These are phyloP conservation scores for Mycena vitilis DNA, from an alignment of 768 basidiomycete species.

Conservation along the genomic window DNA sequence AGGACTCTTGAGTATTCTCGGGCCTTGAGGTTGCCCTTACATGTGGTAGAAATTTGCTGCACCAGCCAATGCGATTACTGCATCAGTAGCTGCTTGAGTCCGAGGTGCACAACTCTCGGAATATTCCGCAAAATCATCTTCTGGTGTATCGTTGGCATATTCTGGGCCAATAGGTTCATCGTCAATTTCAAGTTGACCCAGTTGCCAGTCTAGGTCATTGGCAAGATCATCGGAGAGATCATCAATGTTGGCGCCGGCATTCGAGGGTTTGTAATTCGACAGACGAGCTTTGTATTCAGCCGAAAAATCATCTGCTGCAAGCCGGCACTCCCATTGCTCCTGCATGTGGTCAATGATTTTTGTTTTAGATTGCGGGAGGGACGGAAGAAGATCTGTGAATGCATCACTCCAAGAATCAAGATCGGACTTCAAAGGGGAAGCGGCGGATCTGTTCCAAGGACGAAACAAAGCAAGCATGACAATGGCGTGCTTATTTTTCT, in stretches of 20 bases:
- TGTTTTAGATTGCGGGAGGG: not conserved
- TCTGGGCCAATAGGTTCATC: not conserved
- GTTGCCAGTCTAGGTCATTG: slow-evolving; percentile 20
- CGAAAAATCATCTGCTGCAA: slow-evolving; percentile 28
- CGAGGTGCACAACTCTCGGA: not conserved
- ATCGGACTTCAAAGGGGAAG: slow-evolving; percentile 25
- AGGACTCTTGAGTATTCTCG: no score
- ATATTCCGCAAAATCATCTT: slow-evolving; percentile 1
- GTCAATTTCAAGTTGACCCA: slow-evolving; percentile 16
- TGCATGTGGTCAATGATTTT: slow-evolving; percentile 28
- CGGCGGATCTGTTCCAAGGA: slow-evolving; percentile 12
- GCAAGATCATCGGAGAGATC: slow-evolving; percentile 1
- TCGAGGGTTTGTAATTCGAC: not conserved
- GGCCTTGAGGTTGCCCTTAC: no score
- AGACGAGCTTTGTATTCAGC: slow-evolving; percentile 9
- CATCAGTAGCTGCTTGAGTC: no score
- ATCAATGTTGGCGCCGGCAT: not conserved
- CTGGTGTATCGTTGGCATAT: not conserved
- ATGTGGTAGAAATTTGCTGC: no score
- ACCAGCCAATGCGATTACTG: no score
- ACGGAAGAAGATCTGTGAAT: not conserved
- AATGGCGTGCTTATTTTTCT: slow-evolving; percentile 14
- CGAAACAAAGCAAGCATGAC: slow-evolving; percentile 31
- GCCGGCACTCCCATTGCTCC: slow-evolving; percentile 31
- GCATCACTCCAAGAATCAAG: slow-evolving; percentile 12